A percentile compares a stretch with the other conserved stretches of the same genome.
Evolutionary conservation across 352 stramenopile species (phyloP).

Genomic region (Phytopythium boreale): DNA sequence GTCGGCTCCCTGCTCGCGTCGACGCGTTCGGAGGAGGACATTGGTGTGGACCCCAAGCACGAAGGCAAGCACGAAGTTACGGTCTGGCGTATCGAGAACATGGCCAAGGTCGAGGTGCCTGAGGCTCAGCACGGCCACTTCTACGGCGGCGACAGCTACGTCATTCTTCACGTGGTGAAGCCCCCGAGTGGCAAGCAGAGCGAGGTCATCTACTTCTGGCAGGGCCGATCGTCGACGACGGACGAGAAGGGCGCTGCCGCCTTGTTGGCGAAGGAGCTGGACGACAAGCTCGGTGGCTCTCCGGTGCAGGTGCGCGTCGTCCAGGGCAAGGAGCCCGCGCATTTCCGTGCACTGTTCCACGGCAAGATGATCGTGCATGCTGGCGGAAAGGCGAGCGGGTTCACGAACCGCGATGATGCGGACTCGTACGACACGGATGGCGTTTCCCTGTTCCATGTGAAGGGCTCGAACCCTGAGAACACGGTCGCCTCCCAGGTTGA

Average conservation of each 20-base stretch:
- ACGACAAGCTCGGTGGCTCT: constrained; percentile 80
- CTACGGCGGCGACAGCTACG: constrained; percentile 95
- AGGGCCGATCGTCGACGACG: constrained; percentile 80
- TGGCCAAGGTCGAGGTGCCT: constrained; percentile 86
- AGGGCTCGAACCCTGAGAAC: constrained; percentile 84
- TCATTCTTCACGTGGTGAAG: constrained; percentile 87
- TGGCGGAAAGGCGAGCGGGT: constrained; percentile 88
- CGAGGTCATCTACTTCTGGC: constrained; percentile 92
- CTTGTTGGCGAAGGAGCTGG: constrained; percentile 64
- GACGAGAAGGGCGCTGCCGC: constrained; percentile 86
- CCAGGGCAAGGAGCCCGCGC: constrained; percentile 84
- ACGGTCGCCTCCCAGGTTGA: constrained; percentile 84
- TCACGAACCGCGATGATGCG: constrained; percentile 73
- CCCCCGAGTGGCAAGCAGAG: constrained; percentile 56
- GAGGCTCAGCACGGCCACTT: constrained; percentile 88
- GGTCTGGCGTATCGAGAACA: constrained; percentile 91
- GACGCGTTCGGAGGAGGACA: constrained; percentile 58
- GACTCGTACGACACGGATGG: constrained; percentile 88
- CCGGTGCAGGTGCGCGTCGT: constrained; percentile 85
- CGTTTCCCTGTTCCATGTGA: constrained; percentile 89
- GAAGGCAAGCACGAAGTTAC: constrained; percentile 76
- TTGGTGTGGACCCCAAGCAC: constrained; percentile 61
- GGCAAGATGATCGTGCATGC: constrained; percentile 89
- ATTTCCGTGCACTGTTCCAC: constrained; percentile 90
- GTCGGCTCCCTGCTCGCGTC: constrained; percentile 55